These are phyloP conservation scores for Gossypium mustelinum DNA, from an alignment of 345 rosid genomes.

Conservation along the genomic window DNA sequence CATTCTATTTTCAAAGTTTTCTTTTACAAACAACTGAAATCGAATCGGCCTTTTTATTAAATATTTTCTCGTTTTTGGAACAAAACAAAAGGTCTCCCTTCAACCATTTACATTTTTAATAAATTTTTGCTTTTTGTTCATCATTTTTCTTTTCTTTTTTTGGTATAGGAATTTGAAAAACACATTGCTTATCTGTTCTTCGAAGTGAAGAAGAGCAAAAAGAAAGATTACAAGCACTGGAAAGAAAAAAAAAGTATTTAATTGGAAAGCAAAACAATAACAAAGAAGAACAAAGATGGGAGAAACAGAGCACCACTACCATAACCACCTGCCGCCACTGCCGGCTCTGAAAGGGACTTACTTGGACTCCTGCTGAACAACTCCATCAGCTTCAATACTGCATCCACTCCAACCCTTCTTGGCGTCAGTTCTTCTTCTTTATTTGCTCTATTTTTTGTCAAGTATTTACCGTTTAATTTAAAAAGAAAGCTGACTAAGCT, in stretches of 20 bases:
- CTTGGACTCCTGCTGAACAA: slow-evolving; percentile 82
- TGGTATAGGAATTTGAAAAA: neutral
- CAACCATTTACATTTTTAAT: neutral
- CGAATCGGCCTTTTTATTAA: slow-evolving; percentile 7
- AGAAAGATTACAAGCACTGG: neutral
- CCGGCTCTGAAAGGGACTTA: slow-evolving; percentile 51
- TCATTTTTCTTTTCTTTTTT: neutral
- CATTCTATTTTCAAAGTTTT: neutral
- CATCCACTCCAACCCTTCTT: slow-evolving; percentile 97
- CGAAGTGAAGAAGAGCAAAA: neutral
- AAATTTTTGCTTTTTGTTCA: neutral
- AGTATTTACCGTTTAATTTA: slow-evolving; percentile 18
- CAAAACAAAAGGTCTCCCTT: neutral
- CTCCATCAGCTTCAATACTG: slow-evolving; percentile 85
- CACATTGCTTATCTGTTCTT: neutral
- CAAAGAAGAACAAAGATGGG: slow-evolving; percentile 31
- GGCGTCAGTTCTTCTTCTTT: slow-evolving; percentile 63
- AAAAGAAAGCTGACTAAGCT: slow-evolving; percentile 5
- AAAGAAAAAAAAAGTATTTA: neutral
- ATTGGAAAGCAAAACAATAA: neutral
- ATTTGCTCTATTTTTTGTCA: neutral
- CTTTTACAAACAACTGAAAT: neutral
- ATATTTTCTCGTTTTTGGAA: neutral
- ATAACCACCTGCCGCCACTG: slow-evolving; percentile 32
- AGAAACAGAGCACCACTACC: slow-evolving; percentile 39